Evolutionary conservation across 192 early-diverging fungal species (phyloP), one percentile per base, ranked within the genome.

Genomic region (Coemansia umbellata): DNA sequence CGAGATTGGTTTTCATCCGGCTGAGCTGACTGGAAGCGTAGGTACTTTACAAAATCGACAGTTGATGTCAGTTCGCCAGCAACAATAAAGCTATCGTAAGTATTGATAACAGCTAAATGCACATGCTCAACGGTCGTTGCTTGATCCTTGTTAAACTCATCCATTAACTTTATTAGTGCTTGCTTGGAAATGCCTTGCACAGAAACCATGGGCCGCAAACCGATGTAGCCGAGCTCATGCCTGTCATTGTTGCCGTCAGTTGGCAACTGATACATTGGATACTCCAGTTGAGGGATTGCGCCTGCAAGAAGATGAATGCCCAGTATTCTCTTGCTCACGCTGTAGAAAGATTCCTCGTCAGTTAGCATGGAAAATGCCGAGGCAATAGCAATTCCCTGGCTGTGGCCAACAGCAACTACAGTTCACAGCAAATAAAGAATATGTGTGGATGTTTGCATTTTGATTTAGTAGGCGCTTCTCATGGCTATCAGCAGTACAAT

Each of bases 301-400:
- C 93, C 93, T 35, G 91, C 78, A 78, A 87, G 87, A 70, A 91
- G 89, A 32, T 90, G 74, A 11, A 98, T 76, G 5, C 85, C 82
- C 3, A 98, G 81, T 0, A 89, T 87, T 58, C 89, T 92, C 54
- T 80, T 78, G 21, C 88, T 84, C 50, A 91, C 87, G 36, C 56
- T 53, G 37, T 85, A 47, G 66, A 95, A 93, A 7, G 89, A 87
- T 40, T 86, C 81, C 47, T 90, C 86, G 14, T 90, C 87, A 31
- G 82, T 72, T 9, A 92, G 83, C 21, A 83, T 56, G 0, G 95
- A 82, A 55, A 98, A 85, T 36, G 86, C 91, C 1, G 89, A 81
- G 3, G 95, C 91, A 5, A 86, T 81, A 40, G 89, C 85, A 31
- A 95, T 83, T 9, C 95, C 95, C 69, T 95, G 95, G 47, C 85